Conservation (phyloP, 78 protist species). For the Dictyostelium capitatum region DNA sequence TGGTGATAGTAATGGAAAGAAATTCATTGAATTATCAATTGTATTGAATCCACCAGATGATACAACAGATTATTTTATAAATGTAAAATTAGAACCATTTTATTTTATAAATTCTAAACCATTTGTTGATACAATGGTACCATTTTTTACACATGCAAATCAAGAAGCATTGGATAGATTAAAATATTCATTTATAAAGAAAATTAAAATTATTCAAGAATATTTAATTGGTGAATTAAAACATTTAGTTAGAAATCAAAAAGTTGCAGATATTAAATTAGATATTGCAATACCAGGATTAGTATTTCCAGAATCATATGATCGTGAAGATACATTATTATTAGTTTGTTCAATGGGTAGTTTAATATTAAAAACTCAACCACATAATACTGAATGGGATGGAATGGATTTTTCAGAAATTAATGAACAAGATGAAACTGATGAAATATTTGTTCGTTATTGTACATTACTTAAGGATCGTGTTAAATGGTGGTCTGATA, state of each 20-base stretch:
- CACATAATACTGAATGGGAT: constrained; percentile 43
- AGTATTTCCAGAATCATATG: constrained; percentile 62
- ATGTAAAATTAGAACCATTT: constrained; percentile 39
- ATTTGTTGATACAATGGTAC: constrained; percentile 72
- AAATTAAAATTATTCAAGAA: constrained; percentile 40
- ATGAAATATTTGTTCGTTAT: constrained; percentile 3
- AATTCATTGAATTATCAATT: neutral
- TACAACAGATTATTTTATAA: constrained; percentile 33
- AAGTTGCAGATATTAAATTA: constrained; percentile 56
- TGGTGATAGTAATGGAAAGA: neutral
- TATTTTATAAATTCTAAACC: constrained; percentile 54
- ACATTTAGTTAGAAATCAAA: constrained; percentile 70
- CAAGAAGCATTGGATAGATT: constrained; percentile 78
- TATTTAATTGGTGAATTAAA: constrained; percentile 5
- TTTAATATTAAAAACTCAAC: constrained; percentile 55
- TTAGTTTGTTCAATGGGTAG: constrained; percentile 28
- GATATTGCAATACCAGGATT: constrained; percentile 43
- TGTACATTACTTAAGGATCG: constrained; percentile 16
- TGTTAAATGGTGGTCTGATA: constrained; percentile 52
- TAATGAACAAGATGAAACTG: constrained; percentile 29
- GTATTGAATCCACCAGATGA: constrained; percentile 22
- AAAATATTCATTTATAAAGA: constrained; percentile 56
- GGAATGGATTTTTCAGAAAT: constrained; percentile 29
- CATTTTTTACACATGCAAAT: constrained; percentile 68
- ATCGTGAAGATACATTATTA: constrained; percentile 27